Percentiles rank a stretch among this genome's conserved stretches.
Evolutionary conservation across 1,139 yeast genomes (phyloP).

Genomic region (Waltiozyma sp.): DNA sequence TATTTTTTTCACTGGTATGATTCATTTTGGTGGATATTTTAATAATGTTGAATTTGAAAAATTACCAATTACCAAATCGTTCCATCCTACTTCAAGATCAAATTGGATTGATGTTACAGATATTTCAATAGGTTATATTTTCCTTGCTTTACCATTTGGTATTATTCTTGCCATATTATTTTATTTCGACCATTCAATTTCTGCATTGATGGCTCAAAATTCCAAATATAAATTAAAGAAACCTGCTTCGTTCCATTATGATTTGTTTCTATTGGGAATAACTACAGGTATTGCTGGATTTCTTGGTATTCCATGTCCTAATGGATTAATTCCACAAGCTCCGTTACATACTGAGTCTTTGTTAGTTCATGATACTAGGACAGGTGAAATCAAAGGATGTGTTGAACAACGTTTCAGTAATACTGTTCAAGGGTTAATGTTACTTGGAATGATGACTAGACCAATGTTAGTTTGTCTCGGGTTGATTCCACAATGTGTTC

Average conservation of each 20-base stretch:
- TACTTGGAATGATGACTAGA: slow-evolving; percentile 79
- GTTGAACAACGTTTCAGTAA: slow-evolving; percentile 88
- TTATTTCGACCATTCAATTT: slow-evolving; percentile 91
- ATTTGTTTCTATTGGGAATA: slow-evolving; percentile 70
- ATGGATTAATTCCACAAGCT: slow-evolving; percentile 94
- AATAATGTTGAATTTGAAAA: slow-evolving; percentile 38
- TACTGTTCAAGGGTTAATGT: slow-evolving; percentile 71
- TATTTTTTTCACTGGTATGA: slow-evolving; percentile 83
- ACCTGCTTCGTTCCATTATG: slow-evolving; percentile 91
- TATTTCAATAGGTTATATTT: slow-evolving; percentile 61
- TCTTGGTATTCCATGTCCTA: slow-evolving; percentile 89
- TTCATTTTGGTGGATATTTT: slow-evolving; percentile 78
- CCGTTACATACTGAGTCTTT: slow-evolving; percentile 82
- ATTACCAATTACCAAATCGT: slow-evolving; percentile 65
- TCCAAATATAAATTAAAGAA: slow-evolving; percentile 70
- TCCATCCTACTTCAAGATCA: slow-evolving; percentile 54
- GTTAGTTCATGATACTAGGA: slow-evolving; percentile 37
- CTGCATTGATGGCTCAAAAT: slow-evolving; percentile 84
- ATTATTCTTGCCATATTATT: slow-evolving; percentile 70
- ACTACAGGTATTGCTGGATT: slow-evolving; percentile 84
- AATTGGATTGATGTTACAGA: slow-evolving; percentile 47
- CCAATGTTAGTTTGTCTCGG: slow-evolving; percentile 77
- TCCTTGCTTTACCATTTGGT: slow-evolving; percentile 89
- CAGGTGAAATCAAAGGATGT: slow-evolving; percentile 36
- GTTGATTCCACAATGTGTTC: slow-evolving; percentile 85